These are phyloP conservation scores for Schwanniomyces polymorphus DNA, from an alignment of 805 yeast species.

Conservation along the genomic window DNA sequence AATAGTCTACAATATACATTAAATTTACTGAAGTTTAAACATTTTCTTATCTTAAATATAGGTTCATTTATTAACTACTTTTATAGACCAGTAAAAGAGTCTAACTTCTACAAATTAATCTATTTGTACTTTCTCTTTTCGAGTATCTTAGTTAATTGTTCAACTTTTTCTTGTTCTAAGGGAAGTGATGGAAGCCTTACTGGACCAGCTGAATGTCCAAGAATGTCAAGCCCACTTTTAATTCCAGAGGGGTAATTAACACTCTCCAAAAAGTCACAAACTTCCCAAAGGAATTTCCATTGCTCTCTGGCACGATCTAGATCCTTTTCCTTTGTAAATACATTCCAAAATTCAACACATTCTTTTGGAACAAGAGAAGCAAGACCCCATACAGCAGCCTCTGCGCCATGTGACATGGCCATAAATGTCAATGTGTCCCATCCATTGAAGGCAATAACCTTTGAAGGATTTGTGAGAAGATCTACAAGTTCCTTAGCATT, in stretches of 20 bases:
- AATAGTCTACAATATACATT: no score
- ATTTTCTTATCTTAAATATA: no score
- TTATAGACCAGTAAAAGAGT: no score
- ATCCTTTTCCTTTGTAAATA: slow-evolving; percentile 3
- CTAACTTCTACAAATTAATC: no score
- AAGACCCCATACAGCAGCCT: slow-evolving; percentile 12
- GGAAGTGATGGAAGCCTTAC: slow-evolving; percentile 13
- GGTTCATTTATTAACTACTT: no score
- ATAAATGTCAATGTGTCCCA: slow-evolving; percentile 13
- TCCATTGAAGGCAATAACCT: slow-evolving; percentile 9
- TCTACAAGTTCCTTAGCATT: slow-evolving; percentile 7
- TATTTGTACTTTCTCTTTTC: slow-evolving; percentile 5
- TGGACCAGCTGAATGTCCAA: slow-evolving; percentile 12
- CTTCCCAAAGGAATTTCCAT: slow-evolving; percentile 13
- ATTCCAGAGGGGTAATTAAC: slow-evolving; percentile 13
- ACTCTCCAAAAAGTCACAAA: slow-evolving; percentile 11
- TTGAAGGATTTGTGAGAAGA: slow-evolving; percentile 10
- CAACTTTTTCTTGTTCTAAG: slow-evolving; percentile 8
- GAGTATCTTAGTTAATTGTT: slow-evolving; percentile 7
- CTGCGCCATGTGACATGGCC: slow-evolving; percentile 11
- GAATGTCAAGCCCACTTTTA: slow-evolving; percentile 11
- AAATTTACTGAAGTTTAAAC: no score
- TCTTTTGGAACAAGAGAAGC: slow-evolving; percentile 13
- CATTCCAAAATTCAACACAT: slow-evolving; percentile 11
- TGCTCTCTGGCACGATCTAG: slow-evolving; percentile 11